Base-by-base conservation (phyloP, 1,284 basidiomycete genomes). In the Coriolopsis trogii region DNA sequence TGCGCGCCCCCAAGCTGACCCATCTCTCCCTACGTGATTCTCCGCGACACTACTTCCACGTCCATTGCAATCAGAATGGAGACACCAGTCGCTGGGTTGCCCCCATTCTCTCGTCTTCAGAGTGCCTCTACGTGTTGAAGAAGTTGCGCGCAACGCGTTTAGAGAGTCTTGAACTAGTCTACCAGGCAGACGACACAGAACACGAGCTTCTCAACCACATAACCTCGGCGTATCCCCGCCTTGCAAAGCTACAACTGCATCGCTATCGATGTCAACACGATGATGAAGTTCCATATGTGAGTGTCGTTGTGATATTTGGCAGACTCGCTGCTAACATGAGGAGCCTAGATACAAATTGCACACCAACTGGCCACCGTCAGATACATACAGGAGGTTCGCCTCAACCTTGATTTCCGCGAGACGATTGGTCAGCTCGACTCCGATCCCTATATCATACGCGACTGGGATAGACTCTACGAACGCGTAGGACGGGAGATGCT, bases 21-120 rank as follows among this genome's bases (percentile, higher is more conserved):
- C 29, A 36, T 8, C 31, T 53, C 9, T 53, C 51, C 4, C 29
- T 53, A 12, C 43, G 52, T 15, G 52, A 54, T n/a, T 41, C 24
- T 29, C 52, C 52, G 4, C 52, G 52, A 2, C 41, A 31, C 43
- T 49, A 54, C 12, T n/a, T 16, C n/a, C 24, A 36, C 33, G n/a
- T 20, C 5, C 23, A 15, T 12, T 36, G 15, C 6, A 2, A 20
- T 10, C 18, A 9, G 18, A 34, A 20, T 5, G 15, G n/a, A 13
- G 24, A n/a, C 13, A n/a, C n/a, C n/a, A n/a, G n/a, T n/a, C 24
- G 23, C n/a, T 34, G 33, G 33, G n/a, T 18, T 34, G 33, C 33
- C 6, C 33, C 33, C n/a, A 34, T 34, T 18, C n/a, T 34, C 6
- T 16, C 33, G 20, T 34, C 33, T 4, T 16, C 33, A n/a, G 33